Evolutionary conservation across 345 rosid species (phyloP).

Genomic region (Camelina laxa): DNA sequence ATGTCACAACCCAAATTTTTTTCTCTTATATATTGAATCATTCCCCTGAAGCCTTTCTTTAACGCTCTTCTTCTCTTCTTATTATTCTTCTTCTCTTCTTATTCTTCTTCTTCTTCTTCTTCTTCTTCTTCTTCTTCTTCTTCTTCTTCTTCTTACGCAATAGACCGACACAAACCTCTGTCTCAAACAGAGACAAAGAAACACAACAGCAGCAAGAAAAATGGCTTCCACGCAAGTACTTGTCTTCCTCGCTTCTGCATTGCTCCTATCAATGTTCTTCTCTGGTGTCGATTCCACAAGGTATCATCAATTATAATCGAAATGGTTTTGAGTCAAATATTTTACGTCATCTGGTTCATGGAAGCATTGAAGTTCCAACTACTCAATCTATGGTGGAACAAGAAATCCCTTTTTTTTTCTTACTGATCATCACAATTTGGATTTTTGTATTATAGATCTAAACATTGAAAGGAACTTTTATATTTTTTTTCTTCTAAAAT

Average conservation of each 20-base stretch:
- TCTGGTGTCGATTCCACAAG: constrained; percentile 47
- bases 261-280: constrained; percentile 50
- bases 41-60: constrained; percentile 24
- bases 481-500: no score
- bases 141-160: constrained; percentile 33
- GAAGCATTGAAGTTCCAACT: constrained; percentile 16
- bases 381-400: background rate
- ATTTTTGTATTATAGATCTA: constrained; percentile 21
- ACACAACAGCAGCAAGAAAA: constrained; percentile 27
- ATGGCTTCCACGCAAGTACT: constrained; percentile 47
- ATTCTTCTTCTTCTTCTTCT: constrained; percentile 20
- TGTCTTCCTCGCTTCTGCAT: constrained; percentile 46
- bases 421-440: constrained; percentile 12
- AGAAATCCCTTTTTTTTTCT: constrained; percentile 5
- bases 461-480: background rate
- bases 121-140: constrained; percentile 11
- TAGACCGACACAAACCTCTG: constrained; percentile 41
- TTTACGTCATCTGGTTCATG: constrained; percentile 30
- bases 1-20: constrained; percentile 6
- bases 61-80: constrained; percentile 33
- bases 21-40: constrained; percentile 40
- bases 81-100: no score
- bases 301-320: constrained; percentile 19
- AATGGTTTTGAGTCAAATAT: background rate
- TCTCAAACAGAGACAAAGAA: constrained; percentile 22